These are phyloP conservation scores for Metarhizium robertsii DNA, from an alignment of 2,329 filamentous ascomycete genomes.

Conservation along the genomic window DNA sequence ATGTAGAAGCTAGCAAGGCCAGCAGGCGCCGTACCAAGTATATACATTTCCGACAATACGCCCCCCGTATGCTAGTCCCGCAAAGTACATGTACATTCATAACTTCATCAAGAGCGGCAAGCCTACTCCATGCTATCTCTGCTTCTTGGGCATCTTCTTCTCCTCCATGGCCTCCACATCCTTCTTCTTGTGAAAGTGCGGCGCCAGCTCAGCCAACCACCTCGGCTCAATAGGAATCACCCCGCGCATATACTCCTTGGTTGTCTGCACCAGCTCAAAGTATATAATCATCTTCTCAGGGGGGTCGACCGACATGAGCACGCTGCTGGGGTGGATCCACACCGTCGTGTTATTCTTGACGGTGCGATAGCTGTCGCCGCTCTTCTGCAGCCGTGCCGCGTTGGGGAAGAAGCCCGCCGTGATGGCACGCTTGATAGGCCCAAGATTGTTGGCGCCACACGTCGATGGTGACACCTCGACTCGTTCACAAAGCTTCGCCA, in stretches of 20 bases:
- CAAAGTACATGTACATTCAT: background rate
- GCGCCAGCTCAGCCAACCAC: constrained; percentile 84
- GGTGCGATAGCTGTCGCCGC: constrained; percentile 81
- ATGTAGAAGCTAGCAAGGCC: too few relatives aligned
- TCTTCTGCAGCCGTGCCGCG: constrained; percentile 71
- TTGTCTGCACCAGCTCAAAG: constrained; percentile 72
- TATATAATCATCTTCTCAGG: constrained; percentile 77
- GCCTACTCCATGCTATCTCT: constrained; percentile 11
- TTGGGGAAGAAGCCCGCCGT: constrained; percentile 93
- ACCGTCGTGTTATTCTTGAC: constrained; percentile 86
- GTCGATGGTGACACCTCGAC: constrained; percentile 72
- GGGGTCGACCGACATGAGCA: constrained; percentile 69
- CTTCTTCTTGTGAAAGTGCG: constrained; percentile 89
- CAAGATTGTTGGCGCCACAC: constrained; percentile 59
- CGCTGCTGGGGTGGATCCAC: constrained; percentile 82
- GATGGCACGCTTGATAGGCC: constrained; percentile 75
- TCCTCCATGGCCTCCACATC: constrained; percentile 78
- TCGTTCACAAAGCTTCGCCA: constrained; percentile 84
- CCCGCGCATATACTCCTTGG: constrained; percentile 87
- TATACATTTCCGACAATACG: too few relatives aligned
- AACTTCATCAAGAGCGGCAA: background rate
- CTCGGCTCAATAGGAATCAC: constrained; percentile 75
- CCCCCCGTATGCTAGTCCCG: too few relatives aligned
- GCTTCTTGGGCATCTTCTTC: constrained; percentile 46
- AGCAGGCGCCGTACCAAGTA: too few relatives aligned